Evolutionary conservation across 106 monocot genomes (phyloP), one percentile per base, ranked within the genome.

Genomic region (Dendrobium officinale): DNA sequence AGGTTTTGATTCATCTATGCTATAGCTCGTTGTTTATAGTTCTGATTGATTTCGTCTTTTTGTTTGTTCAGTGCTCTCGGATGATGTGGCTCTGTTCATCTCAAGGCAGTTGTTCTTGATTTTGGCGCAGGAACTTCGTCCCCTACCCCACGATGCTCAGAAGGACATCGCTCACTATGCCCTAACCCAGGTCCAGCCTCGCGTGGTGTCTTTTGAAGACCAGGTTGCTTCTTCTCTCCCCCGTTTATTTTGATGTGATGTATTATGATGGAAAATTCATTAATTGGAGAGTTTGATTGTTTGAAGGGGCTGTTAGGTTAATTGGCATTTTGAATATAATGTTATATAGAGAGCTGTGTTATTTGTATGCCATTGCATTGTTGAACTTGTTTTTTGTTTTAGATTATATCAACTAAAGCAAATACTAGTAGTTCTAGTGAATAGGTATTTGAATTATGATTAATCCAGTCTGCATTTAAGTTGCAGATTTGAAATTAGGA

Each of bases 191-290:
- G 91, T 99, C 56, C 95, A 95, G 70, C 95, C 95, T 31, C 79
- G 99, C 4, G 99, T 95, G 0, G 95, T 99, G 72, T 99, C 99
- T 9, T 99, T 99, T 59, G 99, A 99, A 81, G 99, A 99, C 48
- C 95, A 99, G 99, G 99, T 93, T 7, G n/a, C 59, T 59, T 74
- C 42, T 79, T 67, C 26, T 16, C 27, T 41, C 15, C 13, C 37
- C 42, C 48, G 49, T 37, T 68, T 61, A n/a, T 33, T 72, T 22
- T 70, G 13, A 80, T 79, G 47, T 49, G 20, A 56, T 58, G 17
- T 47, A n/a, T 24, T 80, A 79, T 15, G 19, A 55, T 6, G 26
- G 19, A 66, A 33, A 70, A 27, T 31, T 13, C 37, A 33, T 70
- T 40, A 29, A 70, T 70, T 37, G 33, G 37, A 8, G 29, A 70